Evolutionary conservation across 2,329 filamentous ascomycete species (phyloP).

Genomic region (Fusarium coffeatum): DNA sequence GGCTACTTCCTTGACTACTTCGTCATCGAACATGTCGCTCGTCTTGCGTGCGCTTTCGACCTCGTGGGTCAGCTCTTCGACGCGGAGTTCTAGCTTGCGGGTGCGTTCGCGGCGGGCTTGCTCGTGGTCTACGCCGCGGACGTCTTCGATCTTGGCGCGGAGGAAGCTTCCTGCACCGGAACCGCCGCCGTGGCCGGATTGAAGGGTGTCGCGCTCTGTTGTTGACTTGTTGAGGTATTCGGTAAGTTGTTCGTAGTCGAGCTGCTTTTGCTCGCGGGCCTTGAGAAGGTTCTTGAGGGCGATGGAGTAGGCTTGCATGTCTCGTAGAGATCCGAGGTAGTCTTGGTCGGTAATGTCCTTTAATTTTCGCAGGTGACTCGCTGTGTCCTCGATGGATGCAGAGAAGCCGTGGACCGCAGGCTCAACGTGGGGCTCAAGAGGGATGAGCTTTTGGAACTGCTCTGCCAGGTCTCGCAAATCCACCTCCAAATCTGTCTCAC

Average conservation of each 20-base stretch:
- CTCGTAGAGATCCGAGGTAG: constrained; percentile 89
- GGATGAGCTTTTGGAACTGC: constrained; percentile 94
- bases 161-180: constrained; percentile 87
- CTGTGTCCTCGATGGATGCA: constrained; percentile 84
- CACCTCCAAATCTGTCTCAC: constrained; percentile 86
- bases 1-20: constrained; percentile 90
- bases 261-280: constrained; percentile 94
- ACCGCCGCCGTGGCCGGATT: constrained; percentile 68
- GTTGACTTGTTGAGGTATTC: constrained; percentile 95
- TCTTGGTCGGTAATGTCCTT: constrained; percentile 95
- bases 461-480: constrained; percentile 91
- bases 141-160: constrained; percentile 94
- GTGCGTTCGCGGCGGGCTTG: constrained; percentile 87
- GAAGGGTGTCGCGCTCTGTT: constrained; percentile 83
- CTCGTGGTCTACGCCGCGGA: constrained; percentile 96
- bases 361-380: constrained; percentile 79
- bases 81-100: constrained; percentile 89
- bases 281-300: constrained; percentile 90
- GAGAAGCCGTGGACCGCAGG: constrained; percentile 86
- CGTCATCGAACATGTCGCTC: constrained; percentile 93
- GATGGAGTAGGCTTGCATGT: constrained; percentile 95
- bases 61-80: constrained; percentile 89
- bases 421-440: constrained; percentile 88
- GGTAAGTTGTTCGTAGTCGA: constrained; percentile 95
- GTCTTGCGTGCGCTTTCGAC: constrained; percentile 89